Evolutionary conservation across 2,329 filamentous ascomycete species (phyloP).

Genomic region (Nothophoma quercina): DNA sequence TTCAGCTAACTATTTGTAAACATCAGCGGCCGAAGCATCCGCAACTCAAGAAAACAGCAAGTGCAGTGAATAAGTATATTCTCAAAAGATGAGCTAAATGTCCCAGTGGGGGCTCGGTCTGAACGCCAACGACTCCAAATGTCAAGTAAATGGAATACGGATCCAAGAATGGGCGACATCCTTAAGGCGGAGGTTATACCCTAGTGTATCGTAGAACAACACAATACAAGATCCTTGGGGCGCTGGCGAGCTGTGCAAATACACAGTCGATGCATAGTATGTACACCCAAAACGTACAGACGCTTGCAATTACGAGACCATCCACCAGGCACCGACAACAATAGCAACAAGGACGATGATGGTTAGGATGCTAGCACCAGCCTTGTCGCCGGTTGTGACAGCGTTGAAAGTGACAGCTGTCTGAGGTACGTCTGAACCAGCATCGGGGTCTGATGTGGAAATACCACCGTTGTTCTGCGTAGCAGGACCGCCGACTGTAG

Average conservation of each 20-base stretch:
- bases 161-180: not conserved
- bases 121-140: conserved; percentile 15
- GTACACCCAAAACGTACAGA: not conserved
- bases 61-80: conserved; percentile 6
- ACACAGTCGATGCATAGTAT: not conserved
- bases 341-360: conserved; percentile 63
- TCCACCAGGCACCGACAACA: conserved; percentile 64
- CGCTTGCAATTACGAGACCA: conserved; percentile 51
- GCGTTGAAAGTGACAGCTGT: conserved; percentile 37
- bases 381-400: conserved; percentile 68
- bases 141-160: conserved; percentile 12
- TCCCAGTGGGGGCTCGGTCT: not conserved
- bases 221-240: not conserved
- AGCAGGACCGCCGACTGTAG: conserved; percentile 46
- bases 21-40: not conserved
- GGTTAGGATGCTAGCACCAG: conserved; percentile 73
- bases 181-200: not conserved
- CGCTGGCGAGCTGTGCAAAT: not conserved
- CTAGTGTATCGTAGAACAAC: conserved; percentile 6
- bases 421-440: conserved; percentile 44
- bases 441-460: conserved; percentile 55
- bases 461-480: conserved; percentile 62
- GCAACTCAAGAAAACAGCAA: not conserved
- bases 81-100: conserved; percentile 3
- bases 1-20: not conserved